A percentile compares a stretch with the other conserved stretches of the same genome.
Evolutionary conservation across 2,329 filamentous ascomycete species (phyloP).

Genomic region (Cytospora schulzeri): DNA sequence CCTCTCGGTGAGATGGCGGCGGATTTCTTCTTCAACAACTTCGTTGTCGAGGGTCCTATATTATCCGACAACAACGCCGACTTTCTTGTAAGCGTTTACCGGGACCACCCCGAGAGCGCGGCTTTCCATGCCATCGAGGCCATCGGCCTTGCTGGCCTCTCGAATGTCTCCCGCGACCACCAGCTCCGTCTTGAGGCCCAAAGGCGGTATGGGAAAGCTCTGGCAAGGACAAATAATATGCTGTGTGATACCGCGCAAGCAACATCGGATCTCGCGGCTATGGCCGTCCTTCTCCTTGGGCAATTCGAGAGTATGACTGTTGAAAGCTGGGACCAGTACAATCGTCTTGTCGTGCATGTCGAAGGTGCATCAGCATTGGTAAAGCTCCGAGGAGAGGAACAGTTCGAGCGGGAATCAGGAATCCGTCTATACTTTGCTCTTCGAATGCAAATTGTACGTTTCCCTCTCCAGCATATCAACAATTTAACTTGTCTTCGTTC

Average conservation of each 20-base stretch:
- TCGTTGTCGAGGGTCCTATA: conserved; percentile 23
- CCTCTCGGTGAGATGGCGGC: conserved; percentile 28
- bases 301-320: conserved; percentile 33
- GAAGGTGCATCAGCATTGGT: conserved; percentile 32
- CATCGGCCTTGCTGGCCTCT: conserved; percentile 34
- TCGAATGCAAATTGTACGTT: neutral
- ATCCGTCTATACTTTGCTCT: neutral
- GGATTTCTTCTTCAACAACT: conserved; percentile 34
- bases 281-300: conserved; percentile 33
- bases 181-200: conserved; percentile 28
- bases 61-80: conserved; percentile 27
- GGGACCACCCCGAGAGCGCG: neutral
- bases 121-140: conserved; percentile 31
- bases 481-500: neutral
- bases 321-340: conserved; percentile 29
- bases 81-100: conserved; percentile 28
- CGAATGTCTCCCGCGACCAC: conserved; percentile 30
- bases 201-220: conserved; percentile 29
- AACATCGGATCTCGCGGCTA: conserved; percentile 30
- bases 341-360: conserved; percentile 29
- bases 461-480: neutral
- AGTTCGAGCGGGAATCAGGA: conserved; percentile 26
- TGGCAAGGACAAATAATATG: conserved; percentile 25
- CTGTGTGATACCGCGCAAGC: conserved; percentile 28
- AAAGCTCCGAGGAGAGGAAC: conserved; percentile 31